phyloP scores from a whole-genome alignment of 2,329 filamentous ascomycete genomes.

The Cercospora sp. region DNA sequence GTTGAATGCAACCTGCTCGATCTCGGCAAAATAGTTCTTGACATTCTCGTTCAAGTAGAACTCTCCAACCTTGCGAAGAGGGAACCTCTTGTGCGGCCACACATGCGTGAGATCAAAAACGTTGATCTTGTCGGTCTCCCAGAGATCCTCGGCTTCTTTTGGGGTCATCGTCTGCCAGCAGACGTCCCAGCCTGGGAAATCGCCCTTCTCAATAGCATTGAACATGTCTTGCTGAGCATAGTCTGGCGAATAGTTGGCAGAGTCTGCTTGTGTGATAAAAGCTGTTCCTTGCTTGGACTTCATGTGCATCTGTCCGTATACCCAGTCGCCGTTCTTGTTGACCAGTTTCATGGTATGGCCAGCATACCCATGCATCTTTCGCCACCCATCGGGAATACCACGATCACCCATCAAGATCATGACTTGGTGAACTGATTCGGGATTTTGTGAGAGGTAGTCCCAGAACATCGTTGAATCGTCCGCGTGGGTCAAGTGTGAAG shows the following conservation, averaged over 20 bases:
- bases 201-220: constrained; percentile 54
- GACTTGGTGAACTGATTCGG: constrained; percentile 56
- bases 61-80: constrained; percentile 55
- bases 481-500: constrained; percentile 67
- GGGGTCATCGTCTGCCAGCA: constrained; percentile 55
- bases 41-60: constrained; percentile 56
- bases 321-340: constrained; percentile 56
- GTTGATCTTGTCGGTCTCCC: constrained; percentile 57
- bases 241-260: constrained; percentile 53
- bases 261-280: constrained; percentile 55
- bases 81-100: constrained; percentile 56
- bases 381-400: constrained; percentile 56
- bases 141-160: constrained; percentile 53
- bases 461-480: constrained; percentile 67
- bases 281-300: constrained; percentile 55
- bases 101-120: constrained; percentile 57
- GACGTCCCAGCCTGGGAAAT: constrained; percentile 55
- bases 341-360: constrained; percentile 57
- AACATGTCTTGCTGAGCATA: constrained; percentile 56
- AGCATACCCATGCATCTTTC: constrained; percentile 57
- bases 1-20: constrained; percentile 70
- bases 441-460: constrained; percentile 59
- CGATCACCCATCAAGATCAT: constrained; percentile 57
- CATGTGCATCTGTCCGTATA: constrained; percentile 55
- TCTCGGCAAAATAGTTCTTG: constrained; percentile 65